These are phyloP conservation scores for Apiospora pterosperma DNA, from an alignment of 2,329 filamentous ascomycete genomes.

Conservation along the genomic window DNA sequence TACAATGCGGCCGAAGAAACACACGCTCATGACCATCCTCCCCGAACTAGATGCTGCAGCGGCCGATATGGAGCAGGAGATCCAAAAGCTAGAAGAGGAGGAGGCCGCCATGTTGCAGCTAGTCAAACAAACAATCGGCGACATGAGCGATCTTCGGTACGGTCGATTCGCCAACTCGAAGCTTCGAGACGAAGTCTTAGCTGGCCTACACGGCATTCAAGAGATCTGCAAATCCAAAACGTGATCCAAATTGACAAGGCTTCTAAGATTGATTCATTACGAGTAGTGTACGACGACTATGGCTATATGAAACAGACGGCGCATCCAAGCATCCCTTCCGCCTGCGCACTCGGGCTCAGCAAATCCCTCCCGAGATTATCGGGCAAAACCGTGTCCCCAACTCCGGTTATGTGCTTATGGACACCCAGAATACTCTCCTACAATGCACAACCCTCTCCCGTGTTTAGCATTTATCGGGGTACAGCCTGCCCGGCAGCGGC, in stretches of 20 bases:
- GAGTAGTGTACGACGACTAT: conserved; percentile 7
- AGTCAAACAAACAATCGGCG: conserved; percentile 64
- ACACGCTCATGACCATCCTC: conserved; percentile 63
- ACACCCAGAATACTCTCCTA: neutral
- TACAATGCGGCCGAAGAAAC: conserved; percentile 44
- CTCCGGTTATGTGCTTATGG: no score
- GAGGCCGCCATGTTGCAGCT: conserved; percentile 56
- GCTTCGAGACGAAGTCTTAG: conserved; percentile 63
- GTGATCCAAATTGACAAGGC: conserved; percentile 18
- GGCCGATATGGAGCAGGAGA: conserved; percentile 63
- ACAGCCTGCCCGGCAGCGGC: conserved; percentile 23
- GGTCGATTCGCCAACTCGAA: conserved; percentile 67
- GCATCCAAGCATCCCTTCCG: neutral
- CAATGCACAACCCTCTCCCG: neutral
- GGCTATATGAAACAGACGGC: neutral
- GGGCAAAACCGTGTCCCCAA: neutral
- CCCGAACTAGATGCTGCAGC: conserved; percentile 67
- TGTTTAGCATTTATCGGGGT: conserved; percentile 15
- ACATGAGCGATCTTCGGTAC: conserved; percentile 78
- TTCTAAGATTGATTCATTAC: conserved; percentile 6
- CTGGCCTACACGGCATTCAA: conserved; percentile 62
- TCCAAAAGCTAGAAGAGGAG: conserved; percentile 62
- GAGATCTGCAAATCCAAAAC: conserved; percentile 54
- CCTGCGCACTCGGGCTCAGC: neutral
- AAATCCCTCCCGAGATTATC: neutral